A percentile compares a stretch with the other conserved stretches of the same genome.
Evolutionary conservation across 1,284 basidiomycete species (phyloP).

Genomic region (Ganoderma multipileum): DNA sequence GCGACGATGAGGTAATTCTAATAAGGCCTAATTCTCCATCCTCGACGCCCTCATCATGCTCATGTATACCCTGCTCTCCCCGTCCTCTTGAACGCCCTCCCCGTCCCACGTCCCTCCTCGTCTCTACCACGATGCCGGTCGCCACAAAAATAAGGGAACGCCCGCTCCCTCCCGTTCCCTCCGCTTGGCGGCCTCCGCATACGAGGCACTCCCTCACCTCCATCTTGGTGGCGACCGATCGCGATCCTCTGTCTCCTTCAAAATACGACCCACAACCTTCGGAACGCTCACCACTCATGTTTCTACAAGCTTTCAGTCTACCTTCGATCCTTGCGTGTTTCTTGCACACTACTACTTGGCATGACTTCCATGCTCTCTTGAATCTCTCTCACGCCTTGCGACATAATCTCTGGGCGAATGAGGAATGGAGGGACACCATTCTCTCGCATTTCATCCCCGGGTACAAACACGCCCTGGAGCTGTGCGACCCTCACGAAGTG

Average conservation of each 20-base stretch:
- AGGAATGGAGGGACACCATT: constrained; percentile 55
- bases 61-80: constrained; percentile 7
- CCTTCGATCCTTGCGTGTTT: constrained; percentile 53
- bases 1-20: constrained; percentile 3
- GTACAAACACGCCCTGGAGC: constrained; percentile 52
- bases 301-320: constrained; percentile 39
- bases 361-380: constrained; percentile 59
- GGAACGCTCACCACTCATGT: constrained; percentile 17
- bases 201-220: neutral
- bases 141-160: constrained; percentile 20
- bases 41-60: constrained; percentile 7
- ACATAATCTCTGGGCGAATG: constrained; percentile 47
- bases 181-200: constrained; percentile 10
- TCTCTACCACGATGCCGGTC: constrained; percentile 22
- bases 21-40: constrained; percentile 15
- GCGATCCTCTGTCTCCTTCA: neutral
- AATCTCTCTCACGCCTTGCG: constrained; percentile 55
- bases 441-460: constrained; percentile 66
- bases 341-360: constrained; percentile 55
- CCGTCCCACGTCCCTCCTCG: neutral
- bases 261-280: constrained; percentile 19
- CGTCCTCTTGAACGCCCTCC: constrained; percentile 4
- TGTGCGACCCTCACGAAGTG: constrained; percentile 47
- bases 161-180: constrained; percentile 27
- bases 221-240: constrained; percentile 2